Base-by-base conservation (phyloP, 192 early-diverging fungal species). In the Radiomyces spectabilis region DNA sequence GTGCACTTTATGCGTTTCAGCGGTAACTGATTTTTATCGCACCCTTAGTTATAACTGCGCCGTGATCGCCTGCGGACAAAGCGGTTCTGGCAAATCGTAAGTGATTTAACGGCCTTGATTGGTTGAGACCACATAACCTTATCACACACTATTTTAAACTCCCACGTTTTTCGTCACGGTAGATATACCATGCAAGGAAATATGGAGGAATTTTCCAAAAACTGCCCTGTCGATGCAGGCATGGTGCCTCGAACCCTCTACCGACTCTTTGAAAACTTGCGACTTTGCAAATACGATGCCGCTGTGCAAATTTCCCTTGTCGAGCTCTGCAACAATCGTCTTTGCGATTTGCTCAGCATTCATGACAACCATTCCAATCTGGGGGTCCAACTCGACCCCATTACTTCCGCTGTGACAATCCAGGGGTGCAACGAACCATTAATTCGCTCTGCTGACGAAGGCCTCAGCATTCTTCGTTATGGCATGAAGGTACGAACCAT, bases 291-390 rank as follows among this genome's bases (percentile, higher is more conserved):
- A 5, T 67, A 79, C 0, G 92, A 98, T 34, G 93, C 81, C 57
- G 79, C 86, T 9, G 92, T 94, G 3, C 76, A 77, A 22, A 81
- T 98, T 9, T 95, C 94, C 34, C 92, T 82, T 48, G 63, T 95
- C 12, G 96, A 98, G 69, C 66, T 98, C 9, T 98, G 97, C 72
- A 98, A 98, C 60, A 94, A 98, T 66, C 87, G 96, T 41, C 66
- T 96, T 29, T 79, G 85, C n/a, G 96, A 98, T 68, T 69, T 98
- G 15, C 59, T 98, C n/a, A 74, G 79, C 1, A 77, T 69, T 8
- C 77, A 84, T 41, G 55, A 70, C 2, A 37, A 57, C 5, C 65
- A 63, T 16, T 79, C 80, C 33, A 68, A 92, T 19, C 80, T 81
- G 50, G 79, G 94, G 24, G 57, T 55, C 43, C 53, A 69, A 31